These are phyloP conservation scores for Colletotrichum sp. DNA, from an alignment of 2,329 filamentous ascomycete species.

Conservation along the genomic window DNA sequence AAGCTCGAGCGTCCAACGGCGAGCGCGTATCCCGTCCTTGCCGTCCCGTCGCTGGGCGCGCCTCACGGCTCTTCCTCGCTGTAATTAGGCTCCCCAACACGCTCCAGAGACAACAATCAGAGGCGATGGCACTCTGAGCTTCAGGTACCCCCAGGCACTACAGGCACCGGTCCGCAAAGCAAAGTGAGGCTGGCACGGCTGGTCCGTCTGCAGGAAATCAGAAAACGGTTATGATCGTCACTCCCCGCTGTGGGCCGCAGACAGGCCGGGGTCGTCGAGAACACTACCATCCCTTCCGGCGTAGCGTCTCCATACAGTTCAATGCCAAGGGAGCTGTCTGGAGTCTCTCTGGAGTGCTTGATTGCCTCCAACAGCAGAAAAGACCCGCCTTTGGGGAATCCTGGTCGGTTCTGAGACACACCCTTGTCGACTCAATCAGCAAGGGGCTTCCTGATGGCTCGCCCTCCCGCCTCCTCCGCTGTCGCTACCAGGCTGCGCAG, in stretches of 20 bases:
- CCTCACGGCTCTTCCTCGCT: conserved; percentile 37
- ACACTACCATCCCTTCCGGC: background rate
- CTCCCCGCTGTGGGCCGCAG: conserved; percentile 27
- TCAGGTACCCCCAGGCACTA: background rate
- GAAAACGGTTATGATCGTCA: conserved; percentile 32
- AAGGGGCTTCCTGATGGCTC: conserved; percentile 11
- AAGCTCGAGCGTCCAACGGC: background rate
- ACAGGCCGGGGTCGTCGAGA: conserved; percentile 19
- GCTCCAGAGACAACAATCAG: conserved; percentile 3
- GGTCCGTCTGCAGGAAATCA: conserved; percentile 20
- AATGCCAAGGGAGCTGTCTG: conserved; percentile 13
- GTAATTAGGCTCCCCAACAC: conserved; percentile 27
- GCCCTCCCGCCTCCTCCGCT: conserved; percentile 3
- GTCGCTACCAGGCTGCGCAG: background rate
- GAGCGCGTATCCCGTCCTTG: background rate
- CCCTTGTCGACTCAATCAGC: conserved; percentile 28
- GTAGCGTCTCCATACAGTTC: conserved; percentile 19
- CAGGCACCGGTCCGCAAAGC: conserved; percentile 3
- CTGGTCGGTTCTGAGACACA: conserved; percentile 38
- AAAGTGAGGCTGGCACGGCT: conserved; percentile 23
- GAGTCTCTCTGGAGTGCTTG: conserved; percentile 13
- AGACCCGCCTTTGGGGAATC: conserved; percentile 33
- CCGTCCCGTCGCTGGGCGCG: conserved; percentile 11
- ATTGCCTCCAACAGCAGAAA: conserved; percentile 3
- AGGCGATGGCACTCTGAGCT: conserved; percentile 4